Conservation (phyloP, 768 basidiomycete genomes). For the Trametes meyenii region DNA sequence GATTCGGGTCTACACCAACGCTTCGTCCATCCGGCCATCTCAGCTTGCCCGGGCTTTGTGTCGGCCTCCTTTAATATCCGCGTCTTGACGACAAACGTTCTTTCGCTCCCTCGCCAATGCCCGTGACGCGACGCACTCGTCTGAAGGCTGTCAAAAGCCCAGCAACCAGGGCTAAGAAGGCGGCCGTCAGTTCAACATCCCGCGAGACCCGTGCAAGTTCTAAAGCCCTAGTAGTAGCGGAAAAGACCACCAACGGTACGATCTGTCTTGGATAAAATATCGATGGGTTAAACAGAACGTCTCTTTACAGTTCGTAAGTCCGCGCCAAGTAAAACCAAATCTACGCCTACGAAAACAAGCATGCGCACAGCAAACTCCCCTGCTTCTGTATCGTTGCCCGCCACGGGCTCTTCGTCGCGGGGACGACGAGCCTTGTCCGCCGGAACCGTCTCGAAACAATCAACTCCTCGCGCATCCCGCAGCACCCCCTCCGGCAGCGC, state of each 20-base stretch:
- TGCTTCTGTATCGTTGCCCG: background rate
- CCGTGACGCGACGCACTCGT: background rate
- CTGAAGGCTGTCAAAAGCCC: background rate
- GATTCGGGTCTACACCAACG: too few relatives aligned
- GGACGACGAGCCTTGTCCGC: background rate
- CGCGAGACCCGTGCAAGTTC: too few relatives aligned
- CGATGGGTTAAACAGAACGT: too few relatives aligned
- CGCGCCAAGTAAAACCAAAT: too few relatives aligned
- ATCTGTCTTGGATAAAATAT: too few relatives aligned
- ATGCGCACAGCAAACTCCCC: too few relatives aligned
- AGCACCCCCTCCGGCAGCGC: background rate
- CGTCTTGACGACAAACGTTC: slow-evolving; percentile 2
- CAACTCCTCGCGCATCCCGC: background rate
- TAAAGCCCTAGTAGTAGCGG: too few relatives aligned
- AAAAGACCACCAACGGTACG: too few relatives aligned
- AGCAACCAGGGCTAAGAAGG: background rate
- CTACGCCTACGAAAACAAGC: background rate
- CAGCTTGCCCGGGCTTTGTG: slow-evolving; percentile 1
- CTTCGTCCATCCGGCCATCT: too few relatives aligned
- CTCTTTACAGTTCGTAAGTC: too few relatives aligned
- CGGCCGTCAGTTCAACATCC: too few relatives aligned
- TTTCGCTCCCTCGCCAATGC: background rate
- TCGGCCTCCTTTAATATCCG: background rate
- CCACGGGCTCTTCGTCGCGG: background rate
- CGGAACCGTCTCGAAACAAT: background rate